Percentiles rank a stretch among this genome's conserved stretches.
Conservation (phyloP, 225 moss, liverwort and hornwort genomes). For the Marchantia paleacea region DNA sequence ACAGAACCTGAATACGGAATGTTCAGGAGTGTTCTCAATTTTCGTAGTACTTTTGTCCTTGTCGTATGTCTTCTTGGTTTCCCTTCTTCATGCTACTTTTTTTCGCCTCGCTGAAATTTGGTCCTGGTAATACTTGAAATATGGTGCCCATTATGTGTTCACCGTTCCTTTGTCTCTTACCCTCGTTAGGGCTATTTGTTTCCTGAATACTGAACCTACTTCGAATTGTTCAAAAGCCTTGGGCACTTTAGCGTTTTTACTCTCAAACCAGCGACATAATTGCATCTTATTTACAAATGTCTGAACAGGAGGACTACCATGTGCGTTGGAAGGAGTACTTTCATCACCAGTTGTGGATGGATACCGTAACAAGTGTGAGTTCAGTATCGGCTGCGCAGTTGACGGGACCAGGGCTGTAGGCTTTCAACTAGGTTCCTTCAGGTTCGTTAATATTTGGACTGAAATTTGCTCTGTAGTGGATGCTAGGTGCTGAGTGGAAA, state of each 20-base stretch:
- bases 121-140: no score
- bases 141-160: no score
- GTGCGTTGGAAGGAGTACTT: slow-evolving; percentile 77
- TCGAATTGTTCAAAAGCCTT: neutral
- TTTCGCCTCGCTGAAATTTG: neutral
- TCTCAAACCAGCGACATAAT: neutral
- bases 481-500: neutral
- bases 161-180: no score
- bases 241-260: neutral
- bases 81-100: neutral
- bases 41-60: neutral
- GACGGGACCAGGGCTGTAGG: slow-evolving; percentile 94
- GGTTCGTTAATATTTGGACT: slow-evolving; percentile 40
- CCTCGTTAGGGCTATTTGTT: neutral
- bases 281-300: neutral
- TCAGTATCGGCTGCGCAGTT: slow-evolving; percentile 76
- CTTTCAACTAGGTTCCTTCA: slow-evolving; percentile 93
- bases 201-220: neutral
- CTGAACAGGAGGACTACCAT: slow-evolving; percentile 76
- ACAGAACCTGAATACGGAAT: neutral
- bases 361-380: slow-evolving; percentile 98
- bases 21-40: neutral
- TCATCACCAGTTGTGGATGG: slow-evolving; percentile 95
- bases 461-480: neutral
- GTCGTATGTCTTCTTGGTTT: neutral